Evolutionary conservation across 2,329 filamentous ascomycete species (phyloP).

Genomic region (Ramichloridium luteum): DNA sequence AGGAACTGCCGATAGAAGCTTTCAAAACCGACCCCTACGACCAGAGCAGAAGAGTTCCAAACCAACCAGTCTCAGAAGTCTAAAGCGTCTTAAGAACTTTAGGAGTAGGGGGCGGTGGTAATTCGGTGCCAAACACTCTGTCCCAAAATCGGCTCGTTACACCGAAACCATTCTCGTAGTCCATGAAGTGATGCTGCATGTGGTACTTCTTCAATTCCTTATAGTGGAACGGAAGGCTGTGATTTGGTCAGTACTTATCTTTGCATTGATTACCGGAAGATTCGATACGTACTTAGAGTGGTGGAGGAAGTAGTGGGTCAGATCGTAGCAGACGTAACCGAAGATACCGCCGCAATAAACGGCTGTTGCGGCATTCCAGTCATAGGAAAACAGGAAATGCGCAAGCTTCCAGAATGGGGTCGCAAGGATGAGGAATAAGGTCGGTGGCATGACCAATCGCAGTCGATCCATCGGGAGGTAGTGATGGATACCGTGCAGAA

Average conservation of each 20-base stretch:
- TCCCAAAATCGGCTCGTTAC: slow-evolving; percentile 98
- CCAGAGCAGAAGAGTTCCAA: too few species aligned
- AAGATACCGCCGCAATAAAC: slow-evolving; percentile 86
- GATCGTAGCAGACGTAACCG: slow-evolving; percentile 89
- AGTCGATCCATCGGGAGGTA: slow-evolving; percentile 99
- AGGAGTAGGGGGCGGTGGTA: slow-evolving; percentile 39
- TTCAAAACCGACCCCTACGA: too few species aligned
- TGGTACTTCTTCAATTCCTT: slow-evolving; percentile 94
- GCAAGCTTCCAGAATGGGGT: slow-evolving; percentile 87
- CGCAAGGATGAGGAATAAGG: slow-evolving; percentile 72
- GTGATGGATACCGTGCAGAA: slow-evolving; percentile 93
- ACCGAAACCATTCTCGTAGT: slow-evolving; percentile 95
- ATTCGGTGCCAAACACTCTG: slow-evolving; percentile 75
- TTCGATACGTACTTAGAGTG: slow-evolving; percentile 67
- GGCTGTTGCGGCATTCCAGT: slow-evolving; percentile 69
- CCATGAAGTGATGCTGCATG: slow-evolving; percentile 90
- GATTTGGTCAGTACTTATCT: slow-evolving; percentile 8
- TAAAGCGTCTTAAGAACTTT: slow-evolving; percentile 37
- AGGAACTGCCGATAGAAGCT: too few species aligned
- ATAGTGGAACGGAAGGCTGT: slow-evolving; percentile 71
- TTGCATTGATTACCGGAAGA: too few species aligned
- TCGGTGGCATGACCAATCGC: slow-evolving; percentile 90
- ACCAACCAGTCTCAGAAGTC: too few species aligned
- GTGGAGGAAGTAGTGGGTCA: slow-evolving; percentile 98
- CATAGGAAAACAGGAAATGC: slow-evolving; percentile 66